These are phyloP conservation scores for Cylindrotheca fusiformis DNA, from an alignment of 108 stramenopile species.

Conservation along the genomic window DNA sequence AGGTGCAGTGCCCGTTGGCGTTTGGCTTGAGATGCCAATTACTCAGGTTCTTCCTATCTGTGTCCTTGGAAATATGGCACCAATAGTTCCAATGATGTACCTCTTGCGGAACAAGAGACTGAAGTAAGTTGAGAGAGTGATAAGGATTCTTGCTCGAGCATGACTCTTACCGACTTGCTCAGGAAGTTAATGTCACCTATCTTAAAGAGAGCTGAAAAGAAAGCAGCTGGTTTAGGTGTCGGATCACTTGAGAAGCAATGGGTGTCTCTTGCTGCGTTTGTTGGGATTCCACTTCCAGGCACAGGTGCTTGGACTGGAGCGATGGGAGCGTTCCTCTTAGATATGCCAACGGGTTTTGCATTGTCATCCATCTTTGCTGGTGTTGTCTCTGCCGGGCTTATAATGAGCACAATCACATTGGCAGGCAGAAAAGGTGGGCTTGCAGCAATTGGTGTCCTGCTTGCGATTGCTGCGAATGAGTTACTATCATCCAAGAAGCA, in stretches of 20 bases:
- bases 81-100: constrained; percentile 81
- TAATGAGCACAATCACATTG: constrained; percentile 85
- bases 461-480: constrained; percentile 63
- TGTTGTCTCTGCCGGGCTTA: constrained; percentile 87
- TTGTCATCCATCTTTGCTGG: constrained; percentile 89
- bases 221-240: constrained; percentile 74
- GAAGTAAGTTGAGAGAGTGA: constrained; percentile 43
- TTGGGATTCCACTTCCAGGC: constrained; percentile 95
- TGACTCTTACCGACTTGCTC: no score
- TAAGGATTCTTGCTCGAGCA: no score
- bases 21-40: constrained; percentile 92
- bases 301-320: constrained; percentile 98
- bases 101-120: constrained; percentile 69
- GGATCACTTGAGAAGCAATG: constrained; percentile 82
- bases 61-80: constrained; percentile 92
- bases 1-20: constrained; percentile 87
- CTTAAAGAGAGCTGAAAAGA: constrained; percentile 79
- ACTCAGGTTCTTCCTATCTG: constrained; percentile 77
- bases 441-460: constrained; percentile 60
- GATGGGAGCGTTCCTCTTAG: constrained; percentile 91
- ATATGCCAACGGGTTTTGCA: constrained; percentile 85
- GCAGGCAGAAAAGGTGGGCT: constrained; percentile 82
- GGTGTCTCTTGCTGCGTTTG: constrained; percentile 91
- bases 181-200: constrained; percentile 80
- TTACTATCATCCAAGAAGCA: constrained; percentile 63